These are phyloP conservation scores for Bondarzewia mesenterica DNA, from an alignment of 1,284 basidiomycete species.

Conservation along the genomic window DNA sequence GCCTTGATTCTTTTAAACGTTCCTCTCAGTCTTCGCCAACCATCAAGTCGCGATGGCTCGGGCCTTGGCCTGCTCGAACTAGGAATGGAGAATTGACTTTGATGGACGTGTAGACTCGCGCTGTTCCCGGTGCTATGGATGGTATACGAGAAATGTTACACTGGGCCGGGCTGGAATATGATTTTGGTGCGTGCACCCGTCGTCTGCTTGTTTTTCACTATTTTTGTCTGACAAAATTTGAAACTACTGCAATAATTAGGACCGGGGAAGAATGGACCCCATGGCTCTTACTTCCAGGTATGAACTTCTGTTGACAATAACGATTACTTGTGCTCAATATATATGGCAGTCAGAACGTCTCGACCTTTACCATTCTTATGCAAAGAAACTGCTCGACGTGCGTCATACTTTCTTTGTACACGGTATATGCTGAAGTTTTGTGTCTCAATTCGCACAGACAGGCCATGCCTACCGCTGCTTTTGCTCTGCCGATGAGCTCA, in stretches of 20 bases:
- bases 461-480: slow-evolving; percentile 95
- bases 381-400: slow-evolving; percentile 71
- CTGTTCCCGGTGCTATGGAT: slow-evolving; percentile 80
- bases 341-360: slow-evolving; percentile 73
- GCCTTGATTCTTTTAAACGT: slow-evolving; percentile 12
- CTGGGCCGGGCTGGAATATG: slow-evolving; percentile 93
- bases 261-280: slow-evolving; percentile 65
- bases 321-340: neutral
- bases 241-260: slow-evolving; percentile 34
- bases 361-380: slow-evolving; percentile 74
- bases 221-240: neutral
- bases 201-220: neutral
- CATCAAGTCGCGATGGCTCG: too few relatives aligned
- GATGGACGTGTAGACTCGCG: slow-evolving; percentile 63
- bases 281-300: slow-evolving; percentile 81
- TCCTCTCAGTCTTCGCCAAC: neutral
- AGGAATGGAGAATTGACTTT: too few relatives aligned
- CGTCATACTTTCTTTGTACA: slow-evolving; percentile 12
- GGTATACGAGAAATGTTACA: slow-evolving; percentile 69
- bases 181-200: slow-evolving; percentile 58
- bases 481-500: slow-evolving; percentile 67
- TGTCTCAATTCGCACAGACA: slow-evolving; percentile 36
- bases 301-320: neutral
- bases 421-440: neutral
- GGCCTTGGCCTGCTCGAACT: too few relatives aligned